A percentile compares a stretch with the other conserved stretches of the same genome.
These are phyloP conservation scores for Trichothecium roseum DNA, from an alignment of 2,329 filamentous ascomycete species.

Conservation along the genomic window DNA sequence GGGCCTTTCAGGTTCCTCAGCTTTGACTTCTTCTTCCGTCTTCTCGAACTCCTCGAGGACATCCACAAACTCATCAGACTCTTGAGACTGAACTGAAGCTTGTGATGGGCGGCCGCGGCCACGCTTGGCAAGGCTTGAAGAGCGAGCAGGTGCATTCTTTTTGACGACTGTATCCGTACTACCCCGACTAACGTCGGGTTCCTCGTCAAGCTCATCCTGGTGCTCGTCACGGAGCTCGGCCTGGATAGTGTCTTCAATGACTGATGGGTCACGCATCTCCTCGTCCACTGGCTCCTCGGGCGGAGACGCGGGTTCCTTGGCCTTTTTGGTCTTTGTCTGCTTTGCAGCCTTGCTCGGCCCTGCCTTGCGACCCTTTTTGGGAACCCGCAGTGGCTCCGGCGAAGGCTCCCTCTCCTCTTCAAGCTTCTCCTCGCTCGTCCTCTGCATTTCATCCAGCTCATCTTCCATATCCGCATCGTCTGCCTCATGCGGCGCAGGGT, in stretches of 20 bases:
- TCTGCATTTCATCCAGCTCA: constrained; percentile 38
- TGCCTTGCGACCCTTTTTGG: constrained; percentile 45
- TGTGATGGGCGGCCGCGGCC: constrained; percentile 12
- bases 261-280: constrained; percentile 1
- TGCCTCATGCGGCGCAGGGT: constrained; percentile 31
- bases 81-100: too few relatives aligned
- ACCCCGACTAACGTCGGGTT: constrained; percentile 26
- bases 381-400: constrained; percentile 27
- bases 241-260: constrained; percentile 4
- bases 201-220: constrained; percentile 15
- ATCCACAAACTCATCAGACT: too few relatives aligned
- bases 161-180: constrained; percentile 33
- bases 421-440: constrained; percentile 18
- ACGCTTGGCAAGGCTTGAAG: constrained; percentile 11
- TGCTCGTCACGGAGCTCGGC: constrained; percentile 5
- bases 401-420: constrained; percentile 5
- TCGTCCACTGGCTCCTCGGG: constrained; percentile 10
- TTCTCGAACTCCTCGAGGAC: too few relatives aligned
- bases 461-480: constrained; percentile 40
- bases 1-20: constrained; percentile 15
- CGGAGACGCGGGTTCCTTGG: constrained; percentile 22
- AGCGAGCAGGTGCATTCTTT: constrained; percentile 14
- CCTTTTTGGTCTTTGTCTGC: constrained; percentile 35
- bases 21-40: neutral
- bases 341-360: constrained; percentile 42